Evolutionary conservation across 179 eudicot species (phyloP), one percentile per base, ranked within the genome.

Genomic region (Heliamphora pulchella): DNA sequence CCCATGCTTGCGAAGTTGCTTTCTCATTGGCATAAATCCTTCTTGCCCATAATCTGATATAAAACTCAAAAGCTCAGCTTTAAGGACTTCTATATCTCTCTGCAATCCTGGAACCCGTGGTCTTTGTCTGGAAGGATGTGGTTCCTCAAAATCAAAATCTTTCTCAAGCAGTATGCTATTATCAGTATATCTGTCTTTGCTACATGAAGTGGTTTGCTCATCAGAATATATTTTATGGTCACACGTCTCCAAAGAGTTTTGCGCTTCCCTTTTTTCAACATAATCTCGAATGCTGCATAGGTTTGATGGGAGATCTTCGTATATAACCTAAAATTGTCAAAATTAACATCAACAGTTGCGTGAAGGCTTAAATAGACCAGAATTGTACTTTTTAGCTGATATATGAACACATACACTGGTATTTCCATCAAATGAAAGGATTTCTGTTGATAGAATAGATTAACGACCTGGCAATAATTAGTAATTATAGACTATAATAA

Each of bases 1-100:
- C 20, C 98, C 93, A 81, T 96, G 91, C 87, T 84, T 78, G 44
- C 99, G 86, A 44, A 96, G 93, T 79, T 94, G 99, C 84, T 94
- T 96, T 85, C 99, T 90, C 99, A 96, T 94, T 75, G 99, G 99
- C 99, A 96, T 96, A 86, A 96, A 96, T 44, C 98, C 99, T 81
- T 96, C 97, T 80, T 92, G 98, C 63, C 99, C 99, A 69, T 91
- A 86, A 78, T 90, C 92, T 51, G 91, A 82, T 78, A 96, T 92
- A 81, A 92, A 96, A 51, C 74, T 80, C 79, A 89, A 80, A 66
- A 96, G 86, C 86, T 96, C 99, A 57, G 90, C 77, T 86, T 92
- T 94, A 41, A 96, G 97, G 80, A 96, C 90, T 84, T 92, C 99
- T 78, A 92, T 82, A 75, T 93, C 94, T 77, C 87, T 91, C 81